phyloP scores from a whole-genome alignment of 495 filamentous ascomycete genomes.

The Daldinia decipiens region DNA sequence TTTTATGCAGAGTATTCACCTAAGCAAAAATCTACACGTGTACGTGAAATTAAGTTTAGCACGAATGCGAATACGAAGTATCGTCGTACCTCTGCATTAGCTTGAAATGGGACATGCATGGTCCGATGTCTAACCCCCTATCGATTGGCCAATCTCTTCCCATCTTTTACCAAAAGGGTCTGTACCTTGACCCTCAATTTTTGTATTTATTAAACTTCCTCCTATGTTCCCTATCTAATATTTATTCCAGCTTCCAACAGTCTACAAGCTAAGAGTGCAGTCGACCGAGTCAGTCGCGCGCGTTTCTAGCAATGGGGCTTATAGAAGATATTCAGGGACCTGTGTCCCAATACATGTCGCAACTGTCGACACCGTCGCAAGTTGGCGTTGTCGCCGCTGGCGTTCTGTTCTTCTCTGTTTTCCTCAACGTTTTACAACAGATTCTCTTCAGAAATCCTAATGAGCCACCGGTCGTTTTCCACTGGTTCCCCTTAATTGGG shows the following conservation, averaged over 20 bases:
- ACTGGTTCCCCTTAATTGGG: conserved; percentile 83
- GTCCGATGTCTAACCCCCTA: conserved; percentile 38
- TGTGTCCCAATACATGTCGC: conserved; percentile 54
- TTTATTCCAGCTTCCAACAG: conserved; percentile 11
- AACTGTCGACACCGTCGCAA: conserved; percentile 58
- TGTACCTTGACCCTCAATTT: conserved; percentile 22
- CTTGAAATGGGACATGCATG: conserved; percentile 15
- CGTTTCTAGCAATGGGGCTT: conserved; percentile 58
- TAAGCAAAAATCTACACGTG: neutral
- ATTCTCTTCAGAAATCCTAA: conserved; percentile 74
- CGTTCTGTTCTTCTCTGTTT: conserved; percentile 64
- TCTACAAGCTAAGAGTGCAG: conserved; percentile 22
- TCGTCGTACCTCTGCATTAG: conserved; percentile 24
- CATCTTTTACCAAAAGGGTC: conserved; percentile 40
- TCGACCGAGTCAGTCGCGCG: conserved; percentile 21
- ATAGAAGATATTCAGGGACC: conserved; percentile 59
- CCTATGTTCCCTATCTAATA: conserved; percentile 19
- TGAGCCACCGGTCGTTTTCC: conserved; percentile 84
- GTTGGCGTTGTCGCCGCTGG: conserved; percentile 55
- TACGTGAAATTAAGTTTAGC: neutral
- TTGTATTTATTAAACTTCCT: conserved; percentile 39
- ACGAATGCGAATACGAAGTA: conserved; percentile 43
- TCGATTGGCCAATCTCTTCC: conserved; percentile 46
- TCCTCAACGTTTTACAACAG: conserved; percentile 75
- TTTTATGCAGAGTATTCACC: conserved; percentile 1